phyloP scores from a whole-genome alignment of 257 asterid species.

The Primulina huaijiensis region DNA sequence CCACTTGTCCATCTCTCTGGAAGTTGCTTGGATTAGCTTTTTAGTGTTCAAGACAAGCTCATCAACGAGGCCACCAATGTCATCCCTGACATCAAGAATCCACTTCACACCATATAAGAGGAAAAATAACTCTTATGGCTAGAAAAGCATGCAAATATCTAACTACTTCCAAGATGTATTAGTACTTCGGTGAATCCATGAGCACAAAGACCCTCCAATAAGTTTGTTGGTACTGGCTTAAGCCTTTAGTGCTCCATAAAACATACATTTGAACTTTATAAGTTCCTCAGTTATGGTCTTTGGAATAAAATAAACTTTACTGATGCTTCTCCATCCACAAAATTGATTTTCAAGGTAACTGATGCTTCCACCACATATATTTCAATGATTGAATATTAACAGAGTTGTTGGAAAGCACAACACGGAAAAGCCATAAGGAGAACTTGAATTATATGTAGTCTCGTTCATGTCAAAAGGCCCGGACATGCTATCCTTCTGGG shows the following conservation, averaged over 20 bases:
- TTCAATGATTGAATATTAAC: neutral
- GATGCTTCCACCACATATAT: neutral
- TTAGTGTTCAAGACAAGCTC: slow-evolving; percentile 46
- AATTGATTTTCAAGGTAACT: neutral
- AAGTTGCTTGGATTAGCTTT: slow-evolving; percentile 38
- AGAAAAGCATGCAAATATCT: neutral
- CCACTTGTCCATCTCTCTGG: slow-evolving; percentile 51
- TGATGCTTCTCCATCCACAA: neutral
- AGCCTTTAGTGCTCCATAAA: neutral
- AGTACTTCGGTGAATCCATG: neutral
- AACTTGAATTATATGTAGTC: neutral
- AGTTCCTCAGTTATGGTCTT: neutral
- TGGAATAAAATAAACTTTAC: neutral
- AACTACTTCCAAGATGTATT: neutral
- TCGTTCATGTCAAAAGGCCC: neutral
- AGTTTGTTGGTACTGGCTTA: neutral
- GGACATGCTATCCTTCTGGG: neutral
- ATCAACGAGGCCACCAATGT: slow-evolving; percentile 42
- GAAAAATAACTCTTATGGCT: neutral
- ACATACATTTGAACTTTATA: neutral
- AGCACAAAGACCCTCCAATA: neutral
- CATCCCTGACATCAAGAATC: slow-evolving; percentile 37
- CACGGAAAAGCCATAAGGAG: neutral
- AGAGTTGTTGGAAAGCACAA: neutral
- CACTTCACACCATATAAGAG: slow-evolving; percentile 9